Evolutionary conservation across 1,139 yeast species (phyloP).

Genomic region (Yamadazyma epiphylla): DNA sequence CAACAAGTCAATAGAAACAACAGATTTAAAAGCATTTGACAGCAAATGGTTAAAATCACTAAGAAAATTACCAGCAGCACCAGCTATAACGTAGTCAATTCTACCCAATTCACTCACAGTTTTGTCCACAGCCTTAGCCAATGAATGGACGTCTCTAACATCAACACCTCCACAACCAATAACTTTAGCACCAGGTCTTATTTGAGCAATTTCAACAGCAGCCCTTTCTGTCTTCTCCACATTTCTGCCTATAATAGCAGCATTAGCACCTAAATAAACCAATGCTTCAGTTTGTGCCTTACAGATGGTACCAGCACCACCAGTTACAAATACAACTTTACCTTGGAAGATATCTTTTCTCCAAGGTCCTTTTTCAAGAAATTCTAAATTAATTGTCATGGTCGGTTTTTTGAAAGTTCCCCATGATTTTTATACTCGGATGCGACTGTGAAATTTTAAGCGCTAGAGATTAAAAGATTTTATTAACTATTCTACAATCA

Average conservation of each 20-base stretch:
- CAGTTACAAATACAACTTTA: slow-evolving; percentile 86
- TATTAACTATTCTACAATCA: too few relatives aligned
- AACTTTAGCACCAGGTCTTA: slow-evolving; percentile 61
- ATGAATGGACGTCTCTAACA: slow-evolving; percentile 62
- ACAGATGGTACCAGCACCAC: slow-evolving; percentile 94
- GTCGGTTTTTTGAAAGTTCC: too few relatives aligned
- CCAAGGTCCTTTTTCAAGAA: neutral
- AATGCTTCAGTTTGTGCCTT: slow-evolving; percentile 82
- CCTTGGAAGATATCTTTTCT: slow-evolving; percentile 57
- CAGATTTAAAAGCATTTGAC: slow-evolving; percentile 82
- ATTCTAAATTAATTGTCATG: neutral
- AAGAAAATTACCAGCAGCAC: slow-evolving; percentile 93
- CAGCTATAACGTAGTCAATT: slow-evolving; percentile 84
- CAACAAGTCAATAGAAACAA: slow-evolving; percentile 74
- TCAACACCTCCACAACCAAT: slow-evolving; percentile 69
- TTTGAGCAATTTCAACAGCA: slow-evolving; percentile 56
- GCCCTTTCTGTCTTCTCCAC: slow-evolving; percentile 57
- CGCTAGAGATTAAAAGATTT: too few relatives aligned
- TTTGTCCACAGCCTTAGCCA: slow-evolving; percentile 57
- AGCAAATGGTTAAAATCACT: slow-evolving; percentile 76
- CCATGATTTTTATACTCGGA: too few relatives aligned
- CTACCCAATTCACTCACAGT: slow-evolving; percentile 67
- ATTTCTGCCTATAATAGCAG: slow-evolving; percentile 80
- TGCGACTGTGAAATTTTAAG: too few relatives aligned
- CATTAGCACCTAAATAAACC: slow-evolving; percentile 78